Evolutionary conservation across 179 eudicot species (phyloP).

Genomic region (Drosera spatulata): DNA sequence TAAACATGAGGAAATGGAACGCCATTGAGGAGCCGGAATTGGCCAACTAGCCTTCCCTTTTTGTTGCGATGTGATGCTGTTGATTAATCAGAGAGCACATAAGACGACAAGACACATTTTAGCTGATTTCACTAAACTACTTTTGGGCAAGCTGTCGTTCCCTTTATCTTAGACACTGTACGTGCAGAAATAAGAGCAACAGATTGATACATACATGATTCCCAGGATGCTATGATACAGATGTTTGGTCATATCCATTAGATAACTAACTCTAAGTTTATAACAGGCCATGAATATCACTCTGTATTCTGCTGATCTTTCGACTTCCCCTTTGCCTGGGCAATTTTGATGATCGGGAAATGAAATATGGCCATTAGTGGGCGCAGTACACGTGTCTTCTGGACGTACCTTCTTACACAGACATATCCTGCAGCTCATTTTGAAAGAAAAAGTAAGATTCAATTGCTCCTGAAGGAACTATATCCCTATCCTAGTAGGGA

Average conservation of each 20-base stretch:
- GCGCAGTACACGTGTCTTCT: slow-evolving; percentile 43
- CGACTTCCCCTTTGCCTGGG: slow-evolving; percentile 19
- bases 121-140: no score
- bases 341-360: slow-evolving; percentile 45
- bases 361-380: slow-evolving; percentile 65
- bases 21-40: no score
- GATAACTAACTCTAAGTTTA: neutral
- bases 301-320: slow-evolving; percentile 1
- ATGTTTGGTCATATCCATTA: neutral
- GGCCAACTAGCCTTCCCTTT: no score
- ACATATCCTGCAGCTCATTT: slow-evolving; percentile 37
- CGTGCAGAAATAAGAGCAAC: neutral
- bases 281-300: neutral
- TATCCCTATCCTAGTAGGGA: no score
- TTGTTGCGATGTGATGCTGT: no score
- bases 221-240: neutral
- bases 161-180: no score
- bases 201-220: neutral
- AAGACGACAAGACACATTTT: no score
- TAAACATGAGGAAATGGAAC: no score
- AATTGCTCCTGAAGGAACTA: no score
- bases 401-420: slow-evolving; percentile 61
- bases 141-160: no score
- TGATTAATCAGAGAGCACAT: no score
- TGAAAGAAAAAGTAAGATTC: no score